These are phyloP conservation scores for Chytriomyces sp. DNA, from an alignment of 192 early-diverging fungal species.

Conservation along the genomic window DNA sequence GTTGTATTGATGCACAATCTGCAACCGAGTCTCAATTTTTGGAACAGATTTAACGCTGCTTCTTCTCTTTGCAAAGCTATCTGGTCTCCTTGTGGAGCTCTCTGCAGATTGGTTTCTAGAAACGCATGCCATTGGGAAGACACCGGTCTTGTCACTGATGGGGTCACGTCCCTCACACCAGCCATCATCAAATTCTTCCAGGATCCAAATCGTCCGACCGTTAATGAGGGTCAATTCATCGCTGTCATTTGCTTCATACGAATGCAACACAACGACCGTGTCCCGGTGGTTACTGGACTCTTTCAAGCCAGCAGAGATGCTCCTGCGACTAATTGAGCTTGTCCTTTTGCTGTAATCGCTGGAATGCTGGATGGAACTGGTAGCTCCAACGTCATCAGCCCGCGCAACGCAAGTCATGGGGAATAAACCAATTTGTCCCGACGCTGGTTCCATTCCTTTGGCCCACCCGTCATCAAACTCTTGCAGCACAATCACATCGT, in stretches of 20 bases:
- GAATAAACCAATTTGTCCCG: slow-evolving; percentile 39
- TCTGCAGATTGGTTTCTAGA: not conserved
- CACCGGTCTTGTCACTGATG: slow-evolving; percentile 33
- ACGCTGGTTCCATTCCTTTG: slow-evolving; percentile 26
- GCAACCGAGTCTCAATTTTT: not conserved
- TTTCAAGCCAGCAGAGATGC: not conserved
- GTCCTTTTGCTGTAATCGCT: slow-evolving; percentile 7
- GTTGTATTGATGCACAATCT: slow-evolving; percentile 38
- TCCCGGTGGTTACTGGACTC: not conserved
- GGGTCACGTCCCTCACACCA: slow-evolving; percentile 31
- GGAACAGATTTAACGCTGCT: not conserved
- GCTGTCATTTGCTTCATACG: slow-evolving; percentile 34
- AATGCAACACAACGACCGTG: slow-evolving; percentile 26
- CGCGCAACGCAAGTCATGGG: slow-evolving; percentile 42
- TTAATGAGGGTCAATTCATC: slow-evolving; percentile 43
- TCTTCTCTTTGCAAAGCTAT: slow-evolving; percentile 6
- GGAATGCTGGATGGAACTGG: not conserved
- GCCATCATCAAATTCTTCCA: slow-evolving; percentile 47
- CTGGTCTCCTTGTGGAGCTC: not conserved
- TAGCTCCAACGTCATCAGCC: not conserved
- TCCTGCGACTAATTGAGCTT: slow-evolving; percentile 7
- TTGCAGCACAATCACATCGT: slow-evolving; percentile 39
- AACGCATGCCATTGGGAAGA: slow-evolving; percentile 48
- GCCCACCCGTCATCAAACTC: slow-evolving; percentile 53
- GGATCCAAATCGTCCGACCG: slow-evolving; percentile 39